Percentiles rank a stretch among this genome's conserved stretches.
These are phyloP conservation scores for Penicillium sp. DNA, from an alignment of 2,329 filamentous ascomycete species.

Conservation along the genomic window DNA sequence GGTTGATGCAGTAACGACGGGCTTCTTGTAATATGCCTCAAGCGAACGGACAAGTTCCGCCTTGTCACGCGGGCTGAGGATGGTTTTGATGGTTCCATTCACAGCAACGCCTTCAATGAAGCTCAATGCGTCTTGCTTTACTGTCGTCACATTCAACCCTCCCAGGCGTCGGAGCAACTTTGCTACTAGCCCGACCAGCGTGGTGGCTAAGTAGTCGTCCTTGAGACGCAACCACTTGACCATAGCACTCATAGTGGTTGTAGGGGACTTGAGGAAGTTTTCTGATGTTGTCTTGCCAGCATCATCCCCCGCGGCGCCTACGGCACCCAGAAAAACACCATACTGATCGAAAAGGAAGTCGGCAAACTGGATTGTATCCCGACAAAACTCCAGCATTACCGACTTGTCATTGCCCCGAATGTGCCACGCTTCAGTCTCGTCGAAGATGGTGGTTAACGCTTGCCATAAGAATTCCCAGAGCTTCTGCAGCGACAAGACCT, in stretches of 20 bases:
- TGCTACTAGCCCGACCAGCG: slow-evolving; percentile 76
- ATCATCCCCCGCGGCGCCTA: slow-evolving; percentile 46
- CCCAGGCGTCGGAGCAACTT: slow-evolving; percentile 82
- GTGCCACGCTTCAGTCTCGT: slow-evolving; percentile 81
- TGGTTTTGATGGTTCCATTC: slow-evolving; percentile 66
- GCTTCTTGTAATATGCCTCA: slow-evolving; percentile 52
- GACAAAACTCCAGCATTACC: slow-evolving; percentile 86
- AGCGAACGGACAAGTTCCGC: slow-evolving; percentile 70
- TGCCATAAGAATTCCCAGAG: slow-evolving; percentile 88
- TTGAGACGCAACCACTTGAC: slow-evolving; percentile 87
- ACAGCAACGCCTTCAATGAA: slow-evolving; percentile 56
- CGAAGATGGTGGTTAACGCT: slow-evolving; percentile 75
- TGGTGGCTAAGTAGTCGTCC: slow-evolving; percentile 79
- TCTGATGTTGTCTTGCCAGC: slow-evolving; percentile 44
- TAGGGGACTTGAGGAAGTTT: slow-evolving; percentile 63
- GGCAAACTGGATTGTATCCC: slow-evolving; percentile 92
- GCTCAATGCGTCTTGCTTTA: slow-evolving; percentile 64
- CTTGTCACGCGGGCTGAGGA: slow-evolving; percentile 76
- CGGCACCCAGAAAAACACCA: slow-evolving; percentile 72
- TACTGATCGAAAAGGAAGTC: slow-evolving; percentile 82
- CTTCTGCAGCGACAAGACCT: slow-evolving; percentile 64
- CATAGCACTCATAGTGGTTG: slow-evolving; percentile 64
- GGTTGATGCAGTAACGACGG: slow-evolving; percentile 43
- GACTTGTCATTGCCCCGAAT: slow-evolving; percentile 64
- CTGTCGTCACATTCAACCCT: slow-evolving; percentile 66